Evolutionary conservation across 2,329 filamentous ascomycete species (phyloP).

Genomic region (Phialemonium atrogriseum): DNA sequence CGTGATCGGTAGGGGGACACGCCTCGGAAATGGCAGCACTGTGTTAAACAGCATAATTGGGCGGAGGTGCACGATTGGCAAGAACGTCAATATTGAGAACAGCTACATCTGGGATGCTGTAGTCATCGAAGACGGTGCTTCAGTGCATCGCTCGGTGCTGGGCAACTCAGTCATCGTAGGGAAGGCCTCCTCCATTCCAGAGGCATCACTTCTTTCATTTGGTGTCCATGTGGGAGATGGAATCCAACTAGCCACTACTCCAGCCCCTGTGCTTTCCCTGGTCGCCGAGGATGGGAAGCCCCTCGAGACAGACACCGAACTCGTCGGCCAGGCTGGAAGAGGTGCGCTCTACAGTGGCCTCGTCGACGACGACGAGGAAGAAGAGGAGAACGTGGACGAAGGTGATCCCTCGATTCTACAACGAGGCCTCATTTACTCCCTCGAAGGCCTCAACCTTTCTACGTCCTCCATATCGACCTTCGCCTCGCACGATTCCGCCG

Average conservation of each 20-base stretch:
- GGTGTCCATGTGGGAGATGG: conserved; percentile 64
- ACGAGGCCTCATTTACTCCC: conserved; percentile 45
- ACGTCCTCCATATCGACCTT: conserved; percentile 49
- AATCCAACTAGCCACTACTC: conserved; percentile 32
- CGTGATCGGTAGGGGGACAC: conserved; percentile 69
- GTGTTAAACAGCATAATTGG: conserved; percentile 76
- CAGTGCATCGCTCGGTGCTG: conserved; percentile 65
- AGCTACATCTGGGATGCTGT: conserved; percentile 86
- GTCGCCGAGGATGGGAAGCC: conserved; percentile 27
- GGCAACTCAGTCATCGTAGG: conserved; percentile 67
- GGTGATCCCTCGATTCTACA: conserved; percentile 44
- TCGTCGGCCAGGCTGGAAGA: conserved; percentile 42
- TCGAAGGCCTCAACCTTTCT: conserved; percentile 43
- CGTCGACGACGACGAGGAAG: conserved; percentile 40
- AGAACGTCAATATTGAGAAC: conserved; percentile 68
- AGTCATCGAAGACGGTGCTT: conserved; percentile 65
- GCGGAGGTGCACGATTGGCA: conserved; percentile 76
- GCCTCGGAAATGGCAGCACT: conserved; percentile 61
- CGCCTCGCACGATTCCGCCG: conserved; percentile 58
- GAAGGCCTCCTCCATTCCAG: conserved; percentile 57
- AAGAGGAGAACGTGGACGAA: conserved; percentile 33
- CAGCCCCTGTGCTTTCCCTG: conserved; percentile 27
- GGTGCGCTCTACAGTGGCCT: conserved; percentile 39
- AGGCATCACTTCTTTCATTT: conserved; percentile 73
- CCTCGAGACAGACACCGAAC: conserved; percentile 29